These are phyloP conservation scores for Cercospora janseana DNA, from an alignment of 2,329 filamentous ascomycete genomes.

Conservation along the genomic window DNA sequence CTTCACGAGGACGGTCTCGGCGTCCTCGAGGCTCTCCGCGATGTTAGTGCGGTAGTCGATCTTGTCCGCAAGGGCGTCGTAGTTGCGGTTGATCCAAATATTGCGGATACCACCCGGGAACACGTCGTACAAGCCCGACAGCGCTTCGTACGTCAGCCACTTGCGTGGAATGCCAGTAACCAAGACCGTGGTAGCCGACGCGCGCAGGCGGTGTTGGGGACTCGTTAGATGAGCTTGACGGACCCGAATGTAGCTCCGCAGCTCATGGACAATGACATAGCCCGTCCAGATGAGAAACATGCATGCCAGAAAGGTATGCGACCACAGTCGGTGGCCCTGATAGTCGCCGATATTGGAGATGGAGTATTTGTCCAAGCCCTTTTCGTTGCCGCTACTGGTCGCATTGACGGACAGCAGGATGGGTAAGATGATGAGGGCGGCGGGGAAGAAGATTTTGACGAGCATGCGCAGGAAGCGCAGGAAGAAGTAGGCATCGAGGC, in stretches of 20 bases:
- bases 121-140: slow-evolving; percentile 85
- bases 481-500: slow-evolving; percentile 96
- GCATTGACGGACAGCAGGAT: slow-evolving; percentile 85
- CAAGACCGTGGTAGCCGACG: slow-evolving; percentile 91
- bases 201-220: slow-evolving; percentile 86
- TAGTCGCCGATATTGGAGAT: slow-evolving; percentile 81
- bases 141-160: slow-evolving; percentile 81
- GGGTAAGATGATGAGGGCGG: slow-evolving; percentile 74
- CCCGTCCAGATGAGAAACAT: slow-evolving; percentile 80
- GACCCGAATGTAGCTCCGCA: slow-evolving; percentile 85
- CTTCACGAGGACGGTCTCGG: slow-evolving; percentile 81
- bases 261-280: slow-evolving; percentile 79
- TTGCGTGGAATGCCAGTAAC: slow-evolving; percentile 87
- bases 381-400: slow-evolving; percentile 56
- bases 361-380: slow-evolving; percentile 75
- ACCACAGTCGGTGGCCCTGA: slow-evolving; percentile 68
- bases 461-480: slow-evolving; percentile 83
- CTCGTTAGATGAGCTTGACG: slow-evolving; percentile 93
- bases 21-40: slow-evolving; percentile 70
- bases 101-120: slow-evolving; percentile 94
- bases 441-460: slow-evolving; percentile 86
- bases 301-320: slow-evolving; percentile 77
- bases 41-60: slow-evolving; percentile 71
- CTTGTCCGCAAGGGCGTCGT: slow-evolving; percentile 79
- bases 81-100: slow-evolving; percentile 93